Percentiles rank a stretch among this genome's conserved stretches.
Evolutionary conservation across 805 yeast species (phyloP).

Genomic region (Kazachstania bromeliacearum): DNA sequence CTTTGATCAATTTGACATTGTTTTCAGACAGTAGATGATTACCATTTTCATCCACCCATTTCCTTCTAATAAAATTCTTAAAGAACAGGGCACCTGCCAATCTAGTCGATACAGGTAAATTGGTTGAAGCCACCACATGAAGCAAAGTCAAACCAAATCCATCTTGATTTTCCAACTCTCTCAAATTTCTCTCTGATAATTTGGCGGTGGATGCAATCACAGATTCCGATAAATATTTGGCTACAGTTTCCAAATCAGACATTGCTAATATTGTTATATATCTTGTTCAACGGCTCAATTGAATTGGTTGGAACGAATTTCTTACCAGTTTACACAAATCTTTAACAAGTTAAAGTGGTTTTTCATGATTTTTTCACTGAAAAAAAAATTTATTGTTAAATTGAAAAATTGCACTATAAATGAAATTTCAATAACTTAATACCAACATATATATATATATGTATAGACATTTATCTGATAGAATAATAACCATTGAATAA

Average conservation of each 20-base stretch:
- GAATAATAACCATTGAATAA: slow-evolving; percentile 1
- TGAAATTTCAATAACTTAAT: background rate
- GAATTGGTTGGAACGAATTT: no score
- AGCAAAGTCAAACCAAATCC: slow-evolving; percentile 73
- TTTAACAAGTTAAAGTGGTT: no score
- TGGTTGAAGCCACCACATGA: slow-evolving; percentile 62
- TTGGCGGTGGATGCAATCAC: slow-evolving; percentile 56
- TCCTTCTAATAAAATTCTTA: slow-evolving; percentile 75
- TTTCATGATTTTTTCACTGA: no score
- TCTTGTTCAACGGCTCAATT: no score
- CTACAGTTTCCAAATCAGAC: slow-evolving; percentile 45
- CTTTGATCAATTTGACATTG: slow-evolving; percentile 62
- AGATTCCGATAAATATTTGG: slow-evolving; percentile 51
- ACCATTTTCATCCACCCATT: slow-evolving; percentile 90
- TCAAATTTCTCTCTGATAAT: slow-evolving; percentile 56
- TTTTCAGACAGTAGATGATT: slow-evolving; percentile 48
- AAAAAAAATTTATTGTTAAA: no score
- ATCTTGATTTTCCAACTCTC: slow-evolving; percentile 49
- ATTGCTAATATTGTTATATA: no score
- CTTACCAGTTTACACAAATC: no score
- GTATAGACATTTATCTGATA: background rate
- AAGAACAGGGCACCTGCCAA: slow-evolving; percentile 86
- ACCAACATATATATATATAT: background rate
- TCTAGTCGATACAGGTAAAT: slow-evolving; percentile 47
- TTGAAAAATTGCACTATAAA: background rate